Evolutionary conservation across 192 early-diverging fungal species (phyloP).

Genomic region (Allomyces macrogynus): DNA sequence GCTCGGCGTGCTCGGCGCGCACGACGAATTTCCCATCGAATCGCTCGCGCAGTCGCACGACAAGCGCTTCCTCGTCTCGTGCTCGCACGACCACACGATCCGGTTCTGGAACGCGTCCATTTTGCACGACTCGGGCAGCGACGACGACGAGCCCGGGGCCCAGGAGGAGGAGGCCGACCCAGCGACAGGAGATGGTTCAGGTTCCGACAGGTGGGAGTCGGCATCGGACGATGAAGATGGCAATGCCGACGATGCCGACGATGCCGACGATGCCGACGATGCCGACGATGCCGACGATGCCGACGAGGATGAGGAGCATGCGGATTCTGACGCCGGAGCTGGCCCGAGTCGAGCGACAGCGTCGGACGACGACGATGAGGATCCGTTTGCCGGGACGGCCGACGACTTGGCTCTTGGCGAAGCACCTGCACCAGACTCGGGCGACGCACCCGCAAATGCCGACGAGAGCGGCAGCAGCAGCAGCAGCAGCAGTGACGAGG

Average conservation of each 20-base stretch:
- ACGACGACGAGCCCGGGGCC: constrained; percentile 22
- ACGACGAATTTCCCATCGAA: constrained; percentile 79
- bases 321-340: background rate
- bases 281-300: background rate
- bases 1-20: constrained; percentile 71
- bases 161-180: constrained; percentile 17
- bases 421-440: too few species aligned
- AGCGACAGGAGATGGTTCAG: background rate
- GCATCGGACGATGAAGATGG: background rate
- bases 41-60: constrained; percentile 48
- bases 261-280: too few species aligned
- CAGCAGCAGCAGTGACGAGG: too few species aligned
- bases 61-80: constrained; percentile 52
- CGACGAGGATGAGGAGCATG: background rate
- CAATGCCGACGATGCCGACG: too few species aligned
- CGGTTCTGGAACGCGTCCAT: constrained; percentile 76
- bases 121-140: constrained; percentile 21
- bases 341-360: too few species aligned
- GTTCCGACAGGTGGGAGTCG: background rate
- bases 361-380: too few species aligned
- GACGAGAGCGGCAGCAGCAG: too few species aligned
- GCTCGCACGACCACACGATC: constrained; percentile 68
- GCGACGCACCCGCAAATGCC: too few species aligned
- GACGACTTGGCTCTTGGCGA: too few species aligned
- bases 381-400: too few species aligned